Conservation (phyloP, 83 land plant species). For the Diphasiastrum complanatum region DNA sequence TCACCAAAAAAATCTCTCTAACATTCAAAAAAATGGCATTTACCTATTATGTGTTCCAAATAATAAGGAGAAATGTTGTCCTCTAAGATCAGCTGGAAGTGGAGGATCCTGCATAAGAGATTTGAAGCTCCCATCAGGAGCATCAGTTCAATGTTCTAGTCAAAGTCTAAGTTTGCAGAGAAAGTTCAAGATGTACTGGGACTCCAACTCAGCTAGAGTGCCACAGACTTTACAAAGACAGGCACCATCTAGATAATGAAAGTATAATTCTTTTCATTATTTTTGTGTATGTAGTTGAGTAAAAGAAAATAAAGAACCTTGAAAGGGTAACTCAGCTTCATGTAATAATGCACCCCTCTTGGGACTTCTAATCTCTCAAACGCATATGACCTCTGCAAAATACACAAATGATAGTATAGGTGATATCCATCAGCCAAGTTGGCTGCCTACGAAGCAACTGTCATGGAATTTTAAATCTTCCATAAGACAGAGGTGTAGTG, state of each 20-base stretch:
- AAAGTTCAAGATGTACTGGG: no score
- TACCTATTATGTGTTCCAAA: conserved; percentile 87
- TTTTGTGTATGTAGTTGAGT: background rate
- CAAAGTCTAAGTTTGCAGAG: background rate
- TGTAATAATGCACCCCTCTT: conserved; percentile 62
- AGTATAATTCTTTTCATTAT: background rate
- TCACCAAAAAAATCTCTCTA: background rate
- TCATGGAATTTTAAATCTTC: no score
- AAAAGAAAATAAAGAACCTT: conserved; percentile 69
- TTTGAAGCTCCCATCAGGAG: background rate
- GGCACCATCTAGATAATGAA: no score
- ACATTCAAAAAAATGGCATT: background rate
- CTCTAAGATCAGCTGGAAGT: conserved; percentile 71
- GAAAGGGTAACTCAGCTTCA: conserved; percentile 88
- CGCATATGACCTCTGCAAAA: conserved; percentile 74
- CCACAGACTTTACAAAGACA: no score
- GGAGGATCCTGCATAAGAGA: conserved; percentile 65
- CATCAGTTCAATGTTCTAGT: background rate
- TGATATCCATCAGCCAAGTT: no score
- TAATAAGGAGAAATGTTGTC: conserved; percentile 50
- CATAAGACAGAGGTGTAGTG: no score
- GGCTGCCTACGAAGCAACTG: no score
- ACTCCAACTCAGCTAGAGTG: no score
- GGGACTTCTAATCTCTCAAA: conserved; percentile 77
- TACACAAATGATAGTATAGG: background rate